Evolutionary conservation across 1,284 basidiomycete species (phyloP).

Genomic region (Cutaneotrichosporon sp.): DNA sequence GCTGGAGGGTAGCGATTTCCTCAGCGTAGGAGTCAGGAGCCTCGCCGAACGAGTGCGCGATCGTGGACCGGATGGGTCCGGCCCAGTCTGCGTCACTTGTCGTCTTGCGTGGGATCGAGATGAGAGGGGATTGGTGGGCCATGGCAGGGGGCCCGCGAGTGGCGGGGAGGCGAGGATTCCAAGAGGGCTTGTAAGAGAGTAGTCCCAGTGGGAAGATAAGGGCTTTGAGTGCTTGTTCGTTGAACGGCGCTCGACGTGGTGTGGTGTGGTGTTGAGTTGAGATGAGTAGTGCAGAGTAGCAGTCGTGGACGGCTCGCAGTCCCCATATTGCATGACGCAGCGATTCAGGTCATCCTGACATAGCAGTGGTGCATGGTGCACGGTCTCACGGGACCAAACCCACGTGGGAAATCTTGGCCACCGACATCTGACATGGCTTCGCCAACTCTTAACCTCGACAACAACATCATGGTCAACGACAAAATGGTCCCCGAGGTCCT

Average conservation of each 20-base stretch:
- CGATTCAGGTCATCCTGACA: no score
- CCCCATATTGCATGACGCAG: slow-evolving; percentile 5
- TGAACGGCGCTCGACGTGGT: neutral
- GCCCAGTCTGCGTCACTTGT: slow-evolving; percentile 79
- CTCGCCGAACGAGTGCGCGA: slow-evolving; percentile 91
- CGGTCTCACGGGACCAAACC: neutral
- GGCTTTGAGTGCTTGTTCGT: neutral
- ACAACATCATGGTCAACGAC: slow-evolving; percentile 31
- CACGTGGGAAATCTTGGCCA: slow-evolving; percentile 1
- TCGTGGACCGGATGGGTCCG: slow-evolving; percentile 76
- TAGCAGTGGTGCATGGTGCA: neutral
- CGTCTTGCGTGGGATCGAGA: slow-evolving; percentile 58
- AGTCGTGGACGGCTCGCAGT: neutral
- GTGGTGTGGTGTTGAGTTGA: neutral
- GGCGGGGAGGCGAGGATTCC: no score
- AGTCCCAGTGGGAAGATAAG: neutral
- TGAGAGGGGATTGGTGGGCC: slow-evolving; percentile 54
- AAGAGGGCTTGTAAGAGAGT: no score
- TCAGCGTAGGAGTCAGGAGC: slow-evolving; percentile 79
- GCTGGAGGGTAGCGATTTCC: slow-evolving; percentile 78
- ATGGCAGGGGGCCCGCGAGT: slow-evolving; percentile 25
- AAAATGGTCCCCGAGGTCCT: slow-evolving; percentile 34
- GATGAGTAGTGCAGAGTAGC: no score
- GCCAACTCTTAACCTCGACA: neutral
- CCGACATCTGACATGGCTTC: neutral